Evolutionary conservation across 2,329 filamentous ascomycete species (phyloP).

Genomic region (Sphaerulina vaccinii): DNA sequence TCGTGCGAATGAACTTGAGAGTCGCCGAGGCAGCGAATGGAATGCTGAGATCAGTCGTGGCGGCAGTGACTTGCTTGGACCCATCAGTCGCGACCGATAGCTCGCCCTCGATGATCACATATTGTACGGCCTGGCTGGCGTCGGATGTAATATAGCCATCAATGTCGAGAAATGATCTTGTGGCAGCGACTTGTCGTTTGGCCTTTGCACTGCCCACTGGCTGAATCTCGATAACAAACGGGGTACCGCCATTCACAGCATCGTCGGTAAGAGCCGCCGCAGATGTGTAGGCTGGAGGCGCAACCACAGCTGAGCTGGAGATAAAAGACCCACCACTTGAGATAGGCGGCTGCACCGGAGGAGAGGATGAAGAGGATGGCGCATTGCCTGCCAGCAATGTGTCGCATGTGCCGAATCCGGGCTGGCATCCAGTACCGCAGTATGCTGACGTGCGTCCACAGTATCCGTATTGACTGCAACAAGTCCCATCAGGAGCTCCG

Average conservation of each 20-base stretch:
- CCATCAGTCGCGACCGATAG: conserved; percentile 26
- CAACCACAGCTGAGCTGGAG: too few relatives aligned
- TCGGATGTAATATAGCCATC: conserved; percentile 39
- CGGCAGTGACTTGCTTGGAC: conserved; percentile 32
- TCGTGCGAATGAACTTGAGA: conserved; percentile 30
- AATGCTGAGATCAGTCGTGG: conserved; percentile 25
- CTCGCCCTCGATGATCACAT: conserved; percentile 32
- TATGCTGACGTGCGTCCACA: conserved; percentile 17
- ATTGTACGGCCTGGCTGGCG: conserved; percentile 31
- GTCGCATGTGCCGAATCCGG: conserved; percentile 9
- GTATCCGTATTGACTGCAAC: conserved; percentile 20
- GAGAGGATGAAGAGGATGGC: conserved; percentile 6
- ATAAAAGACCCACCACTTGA: background rate
- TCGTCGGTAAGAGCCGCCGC: conserved; percentile 33
- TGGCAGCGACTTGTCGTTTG: conserved; percentile 26
- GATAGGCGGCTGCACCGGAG: background rate
- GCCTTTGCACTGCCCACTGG: conserved; percentile 12
- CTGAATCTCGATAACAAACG: conserved; percentile 35
- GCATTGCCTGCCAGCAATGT: background rate
- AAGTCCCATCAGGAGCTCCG: conserved; percentile 7
- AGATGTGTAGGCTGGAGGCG: conserved; percentile 14
- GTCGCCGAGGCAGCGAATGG: conserved; percentile 31
- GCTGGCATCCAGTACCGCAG: conserved; percentile 20
- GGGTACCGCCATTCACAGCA: conserved; percentile 32
- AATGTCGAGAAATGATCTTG: conserved; percentile 31